Conservation (phyloP, 257 asterid genomes). For the Scutellaria baicalensis region DNA sequence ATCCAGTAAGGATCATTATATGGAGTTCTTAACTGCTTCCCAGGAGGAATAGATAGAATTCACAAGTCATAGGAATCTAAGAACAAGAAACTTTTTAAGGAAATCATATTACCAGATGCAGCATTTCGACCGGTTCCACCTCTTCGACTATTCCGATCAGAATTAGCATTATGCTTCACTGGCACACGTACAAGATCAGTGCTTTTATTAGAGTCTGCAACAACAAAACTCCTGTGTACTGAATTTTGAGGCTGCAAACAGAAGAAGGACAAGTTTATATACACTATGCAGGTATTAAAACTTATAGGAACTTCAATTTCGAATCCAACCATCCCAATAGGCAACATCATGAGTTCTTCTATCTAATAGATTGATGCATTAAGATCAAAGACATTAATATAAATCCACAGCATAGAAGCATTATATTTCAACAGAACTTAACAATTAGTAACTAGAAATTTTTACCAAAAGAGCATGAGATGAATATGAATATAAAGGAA, state of each 20-base stretch:
- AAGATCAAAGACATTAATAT: background rate
- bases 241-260: slow-evolving; percentile 42
- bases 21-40: background rate
- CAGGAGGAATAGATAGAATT: background rate
- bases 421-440: background rate
- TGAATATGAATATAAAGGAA: background rate
- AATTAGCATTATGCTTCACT: slow-evolving; percentile 32
- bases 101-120: slow-evolving; percentile 45
- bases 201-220: slow-evolving; percentile 45
- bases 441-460: background rate
- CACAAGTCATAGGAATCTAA: background rate
- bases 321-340: background rate
- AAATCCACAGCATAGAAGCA: background rate
- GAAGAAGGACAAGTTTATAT: slow-evolving; percentile 2
- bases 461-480: background rate
- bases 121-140: slow-evolving; percentile 44
- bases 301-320: background rate
- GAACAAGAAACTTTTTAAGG: slow-evolving; percentile 1
- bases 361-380: background rate
- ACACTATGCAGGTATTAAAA: background rate
- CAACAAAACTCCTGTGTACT: slow-evolving; percentile 31
- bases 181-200: slow-evolving; percentile 29
- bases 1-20: background rate
- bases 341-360: background rate
- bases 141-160: slow-evolving; percentile 55